Percentiles rank a stretch among this genome's conserved stretches.
Conservation (phyloP, 352 stramenopile species). For the Phytophthora niederhauseri region DNA sequence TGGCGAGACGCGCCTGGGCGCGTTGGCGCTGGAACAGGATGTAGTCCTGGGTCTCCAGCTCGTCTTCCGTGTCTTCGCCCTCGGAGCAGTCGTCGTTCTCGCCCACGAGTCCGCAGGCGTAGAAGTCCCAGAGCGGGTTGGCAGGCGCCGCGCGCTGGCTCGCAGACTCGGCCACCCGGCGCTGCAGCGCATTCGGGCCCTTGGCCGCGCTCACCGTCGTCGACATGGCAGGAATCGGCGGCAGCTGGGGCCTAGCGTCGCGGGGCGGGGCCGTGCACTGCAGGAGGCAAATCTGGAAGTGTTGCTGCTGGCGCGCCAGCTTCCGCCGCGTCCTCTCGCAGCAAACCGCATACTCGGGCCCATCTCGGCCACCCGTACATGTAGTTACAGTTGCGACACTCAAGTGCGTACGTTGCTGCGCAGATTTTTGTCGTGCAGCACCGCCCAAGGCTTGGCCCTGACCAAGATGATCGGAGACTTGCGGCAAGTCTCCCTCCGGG, state of each 20-base stretch:
- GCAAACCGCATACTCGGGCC: constrained; percentile 15
- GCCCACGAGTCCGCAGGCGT: constrained; percentile 60
- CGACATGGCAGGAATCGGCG: constrained; percentile 30
- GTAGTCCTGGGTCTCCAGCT: constrained; percentile 60
- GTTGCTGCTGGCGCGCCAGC: background rate
- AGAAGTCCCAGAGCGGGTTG: constrained; percentile 63
- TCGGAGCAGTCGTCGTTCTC: constrained; percentile 47
- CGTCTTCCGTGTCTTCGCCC: constrained; percentile 64
- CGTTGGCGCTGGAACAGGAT: constrained; percentile 65
- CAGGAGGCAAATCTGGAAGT: constrained; percentile 30
- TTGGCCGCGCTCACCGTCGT: constrained; percentile 26
- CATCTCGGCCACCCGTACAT: constrained; percentile 5
- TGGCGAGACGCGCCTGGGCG: constrained; percentile 48
- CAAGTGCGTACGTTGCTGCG: background rate
- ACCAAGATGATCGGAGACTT: background rate
- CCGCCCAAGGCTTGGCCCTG: background rate
- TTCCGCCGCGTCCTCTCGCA: constrained; percentile 25
- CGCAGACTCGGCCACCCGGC: constrained; percentile 11
- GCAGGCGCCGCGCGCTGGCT: constrained; percentile 13
- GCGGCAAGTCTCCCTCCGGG: background rate
- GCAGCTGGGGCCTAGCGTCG: constrained; percentile 22
- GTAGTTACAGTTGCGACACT: background rate
- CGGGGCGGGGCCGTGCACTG: background rate
- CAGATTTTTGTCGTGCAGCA: background rate
- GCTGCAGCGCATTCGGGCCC: constrained; percentile 25